These are phyloP conservation scores for Physcomitrium patens DNA, from an alignment of 225 moss, liverwort and hornwort species.

Conservation along the genomic window DNA sequence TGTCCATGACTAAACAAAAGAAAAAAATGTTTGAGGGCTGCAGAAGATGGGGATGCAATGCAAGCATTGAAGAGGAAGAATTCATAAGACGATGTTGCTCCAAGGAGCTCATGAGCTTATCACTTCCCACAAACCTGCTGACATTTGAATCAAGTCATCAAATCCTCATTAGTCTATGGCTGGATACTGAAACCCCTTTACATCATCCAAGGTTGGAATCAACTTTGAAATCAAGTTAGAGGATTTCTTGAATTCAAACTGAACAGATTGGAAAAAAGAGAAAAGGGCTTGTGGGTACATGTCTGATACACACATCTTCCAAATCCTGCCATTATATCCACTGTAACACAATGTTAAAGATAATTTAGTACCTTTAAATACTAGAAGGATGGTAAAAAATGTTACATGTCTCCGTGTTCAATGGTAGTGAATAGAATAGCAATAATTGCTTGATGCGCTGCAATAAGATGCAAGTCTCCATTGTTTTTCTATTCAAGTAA, in stretches of 20 bases:
- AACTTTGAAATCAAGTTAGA: neutral
- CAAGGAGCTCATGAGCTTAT: slow-evolving; percentile 59
- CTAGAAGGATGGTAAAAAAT: neutral
- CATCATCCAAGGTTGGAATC: neutral
- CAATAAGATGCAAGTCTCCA: slow-evolving; percentile 52
- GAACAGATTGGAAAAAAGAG: slow-evolving; percentile 1
- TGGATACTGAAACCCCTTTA: slow-evolving; percentile 7
- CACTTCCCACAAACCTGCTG: slow-evolving; percentile 73
- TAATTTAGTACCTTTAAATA: neutral
- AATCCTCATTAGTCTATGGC: slow-evolving; percentile 25
- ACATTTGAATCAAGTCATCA: slow-evolving; percentile 20
- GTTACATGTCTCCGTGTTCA: slow-evolving; percentile 67
- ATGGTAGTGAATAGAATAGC: slow-evolving; percentile 64
- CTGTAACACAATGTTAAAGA: neutral
- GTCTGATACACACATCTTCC: neutral
- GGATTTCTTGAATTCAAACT: neutral
- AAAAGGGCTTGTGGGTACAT: neutral
- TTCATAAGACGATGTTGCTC: slow-evolving; percentile 88
- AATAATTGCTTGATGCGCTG: slow-evolving; percentile 71
- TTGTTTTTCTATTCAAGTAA: slow-evolving; percentile 60
- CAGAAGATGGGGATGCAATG: slow-evolving; percentile 31
- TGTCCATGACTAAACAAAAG: slow-evolving; percentile 62
- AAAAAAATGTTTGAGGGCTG: slow-evolving; percentile 63
- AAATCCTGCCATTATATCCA: neutral
- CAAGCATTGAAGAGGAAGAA: slow-evolving; percentile 52